phyloP scores from a whole-genome alignment of 495 filamentous ascomycete species.

The Sordaria brevicollis region DNA sequence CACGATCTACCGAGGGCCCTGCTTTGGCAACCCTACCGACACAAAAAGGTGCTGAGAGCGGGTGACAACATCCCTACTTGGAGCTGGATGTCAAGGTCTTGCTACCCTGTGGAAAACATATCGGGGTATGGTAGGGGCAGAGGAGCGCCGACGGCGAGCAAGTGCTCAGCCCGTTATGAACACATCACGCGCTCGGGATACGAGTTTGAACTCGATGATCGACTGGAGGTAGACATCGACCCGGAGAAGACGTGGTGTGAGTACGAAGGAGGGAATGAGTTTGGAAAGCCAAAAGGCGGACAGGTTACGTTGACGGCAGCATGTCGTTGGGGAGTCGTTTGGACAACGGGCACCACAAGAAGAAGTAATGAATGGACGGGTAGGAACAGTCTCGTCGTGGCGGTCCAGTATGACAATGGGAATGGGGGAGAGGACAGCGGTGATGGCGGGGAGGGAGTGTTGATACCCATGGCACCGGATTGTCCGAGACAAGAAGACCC shows the following conservation, averaged over 20 bases:
- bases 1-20: slow-evolving; percentile 4
- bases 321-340: neutral
- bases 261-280: slow-evolving; percentile 1
- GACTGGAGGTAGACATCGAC: neutral
- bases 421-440: neutral
- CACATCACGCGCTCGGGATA: slow-evolving; percentile 2
- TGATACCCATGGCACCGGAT: slow-evolving; percentile 2
- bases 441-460: neutral
- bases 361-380: neutral
- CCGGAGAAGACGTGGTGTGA: slow-evolving; percentile 4
- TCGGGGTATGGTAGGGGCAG: neutral
- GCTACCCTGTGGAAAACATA: neutral
- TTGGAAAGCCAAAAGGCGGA: neutral
- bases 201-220: neutral
- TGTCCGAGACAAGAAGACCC: slow-evolving; percentile 4
- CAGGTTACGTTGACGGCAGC: slow-evolving; percentile 3
- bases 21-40: slow-evolving; percentile 5
- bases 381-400: neutral
- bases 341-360: neutral
- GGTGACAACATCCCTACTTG: neutral
- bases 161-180: neutral
- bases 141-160: neutral
- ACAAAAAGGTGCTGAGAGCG: slow-evolving; percentile 3
- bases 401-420: neutral
- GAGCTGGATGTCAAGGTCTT: slow-evolving; percentile 7